Evolutionary conservation across 2,329 filamentous ascomycete species (phyloP).

Genomic region (Exophiala aquamarina): DNA sequence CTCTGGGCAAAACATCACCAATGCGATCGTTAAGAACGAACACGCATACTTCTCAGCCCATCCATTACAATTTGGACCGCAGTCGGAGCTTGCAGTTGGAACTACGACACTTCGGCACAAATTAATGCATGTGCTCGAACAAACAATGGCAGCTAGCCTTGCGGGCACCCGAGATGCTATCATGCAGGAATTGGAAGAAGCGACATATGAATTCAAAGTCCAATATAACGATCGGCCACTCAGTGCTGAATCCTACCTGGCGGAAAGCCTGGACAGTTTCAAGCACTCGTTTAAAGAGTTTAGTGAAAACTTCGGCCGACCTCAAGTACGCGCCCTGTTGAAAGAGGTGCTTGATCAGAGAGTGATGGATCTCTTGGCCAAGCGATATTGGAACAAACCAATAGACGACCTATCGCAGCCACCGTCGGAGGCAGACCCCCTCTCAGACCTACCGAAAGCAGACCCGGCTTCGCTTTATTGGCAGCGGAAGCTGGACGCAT

Average conservation of each 20-base stretch:
- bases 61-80: conserved; percentile 73
- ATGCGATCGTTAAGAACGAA: conserved; percentile 83
- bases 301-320: conserved; percentile 81
- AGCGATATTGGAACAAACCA: conserved; percentile 96
- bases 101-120: conserved; percentile 89
- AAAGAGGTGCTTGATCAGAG: conserved; percentile 94
- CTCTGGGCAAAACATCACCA: conserved; percentile 75
- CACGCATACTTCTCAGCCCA: conserved; percentile 82
- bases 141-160: conserved; percentile 92
- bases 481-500: conserved; percentile 91
- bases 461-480: conserved; percentile 85
- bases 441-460: conserved; percentile 78
- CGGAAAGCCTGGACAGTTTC: conserved; percentile 91
- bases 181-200: conserved; percentile 90
- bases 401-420: conserved; percentile 74
- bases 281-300: conserved; percentile 98
- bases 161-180: conserved; percentile 90
- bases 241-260: conserved; percentile 93
- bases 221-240: conserved; percentile 97
- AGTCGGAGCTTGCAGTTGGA: conserved; percentile 73
- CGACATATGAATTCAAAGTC: conserved; percentile 98
- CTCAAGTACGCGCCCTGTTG: conserved; percentile 83
- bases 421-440: conserved; percentile 66
- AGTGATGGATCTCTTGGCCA: conserved; percentile 87
- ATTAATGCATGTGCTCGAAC: conserved; percentile 93